Evolutionary conservation across 1,139 yeast genomes (phyloP), one percentile per base, ranked within the genome.

Genomic region (Yamadazyma pseudoaaseri): DNA sequence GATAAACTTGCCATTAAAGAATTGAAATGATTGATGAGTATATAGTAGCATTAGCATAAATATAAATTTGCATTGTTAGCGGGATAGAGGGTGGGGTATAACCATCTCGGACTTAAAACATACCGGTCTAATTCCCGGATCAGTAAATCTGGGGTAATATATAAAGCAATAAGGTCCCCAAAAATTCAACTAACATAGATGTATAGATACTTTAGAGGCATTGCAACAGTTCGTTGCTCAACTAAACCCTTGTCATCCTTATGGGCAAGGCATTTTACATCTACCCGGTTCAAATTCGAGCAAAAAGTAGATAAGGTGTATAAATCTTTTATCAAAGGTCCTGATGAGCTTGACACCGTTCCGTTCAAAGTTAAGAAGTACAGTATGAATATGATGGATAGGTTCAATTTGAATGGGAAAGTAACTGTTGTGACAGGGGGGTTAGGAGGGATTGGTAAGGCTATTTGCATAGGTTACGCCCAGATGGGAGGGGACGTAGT

Each of bases 401-500:
- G 77, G 37, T 78, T 80, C 49, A 72, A 79, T 1, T 64, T 85
- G 41, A 80, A 78, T 62, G 89, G 87, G 12, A 84, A 84, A 57
- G 84, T 82, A 10, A 87, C 92, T 31, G 79, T 84, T 15, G 73
- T 86, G 42, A 84, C 95, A 9, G 96, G 96, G 26, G 83, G 90
- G 4, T 79, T 90, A 9, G 74, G 83, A 22, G 95, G 95, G 18
- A 86, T 86, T 49, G 95, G 95, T 9, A 67, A 63, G 44, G 84
- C 82, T 10, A 83, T 85, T 32, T 94, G 94, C 26, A 81, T 76
- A 50, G 92, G 86, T 0, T 84, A 67, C 51, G 87, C 90, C 33
- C 90, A 85, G 60, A 90, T 90, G n/a, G 95, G 95, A 32, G 92
- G 92, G 12, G 83, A 82, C 47, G 81, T 86, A 28, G 86, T 86